Evolutionary conservation across 345 rosid species (phyloP).

Genomic region (Crucihimalaya himalaica): DNA sequence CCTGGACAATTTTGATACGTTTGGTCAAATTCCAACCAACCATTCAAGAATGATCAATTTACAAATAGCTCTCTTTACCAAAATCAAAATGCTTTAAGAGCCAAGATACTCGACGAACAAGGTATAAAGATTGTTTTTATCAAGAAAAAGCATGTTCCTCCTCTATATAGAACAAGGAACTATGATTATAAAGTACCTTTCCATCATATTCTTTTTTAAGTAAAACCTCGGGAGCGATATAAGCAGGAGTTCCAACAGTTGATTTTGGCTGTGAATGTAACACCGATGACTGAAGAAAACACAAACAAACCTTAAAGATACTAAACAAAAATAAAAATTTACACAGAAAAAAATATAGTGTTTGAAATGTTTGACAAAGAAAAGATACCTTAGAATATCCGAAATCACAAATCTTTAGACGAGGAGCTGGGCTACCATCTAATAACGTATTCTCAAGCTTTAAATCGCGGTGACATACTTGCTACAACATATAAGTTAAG

Average conservation of each 20-base stretch:
- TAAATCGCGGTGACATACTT: constrained; percentile 97
- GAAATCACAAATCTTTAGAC: constrained; percentile 95
- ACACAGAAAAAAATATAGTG: neutral
- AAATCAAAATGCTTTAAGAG: constrained; percentile 3
- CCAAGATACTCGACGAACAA: neutral
- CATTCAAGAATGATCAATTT: neutral
- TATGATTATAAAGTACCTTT: constrained; percentile 57
- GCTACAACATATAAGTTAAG: constrained; percentile 44
- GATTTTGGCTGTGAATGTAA: constrained; percentile 96
- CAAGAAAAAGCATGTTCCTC: neutral
- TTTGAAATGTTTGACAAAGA: neutral
- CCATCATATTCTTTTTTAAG: constrained; percentile 98
- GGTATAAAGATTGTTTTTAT: neutral
- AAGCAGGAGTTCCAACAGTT: constrained; percentile 99
- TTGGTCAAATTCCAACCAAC: constrained; percentile 5
- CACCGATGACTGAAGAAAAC: constrained; percentile 73
- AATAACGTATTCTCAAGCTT: constrained; percentile 91
- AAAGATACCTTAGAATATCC: constrained; percentile 93
- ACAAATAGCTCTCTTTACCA: neutral
- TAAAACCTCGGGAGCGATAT: constrained; percentile 97
- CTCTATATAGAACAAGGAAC: neutral
- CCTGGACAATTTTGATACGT: constrained; percentile 45
- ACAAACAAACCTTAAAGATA: neutral
- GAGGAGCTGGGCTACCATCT: constrained; percentile 98
- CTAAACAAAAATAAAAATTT: neutral